Conservation (phyloP, 1,284 basidiomycete species). For the Coriolopsis trogii region DNA sequence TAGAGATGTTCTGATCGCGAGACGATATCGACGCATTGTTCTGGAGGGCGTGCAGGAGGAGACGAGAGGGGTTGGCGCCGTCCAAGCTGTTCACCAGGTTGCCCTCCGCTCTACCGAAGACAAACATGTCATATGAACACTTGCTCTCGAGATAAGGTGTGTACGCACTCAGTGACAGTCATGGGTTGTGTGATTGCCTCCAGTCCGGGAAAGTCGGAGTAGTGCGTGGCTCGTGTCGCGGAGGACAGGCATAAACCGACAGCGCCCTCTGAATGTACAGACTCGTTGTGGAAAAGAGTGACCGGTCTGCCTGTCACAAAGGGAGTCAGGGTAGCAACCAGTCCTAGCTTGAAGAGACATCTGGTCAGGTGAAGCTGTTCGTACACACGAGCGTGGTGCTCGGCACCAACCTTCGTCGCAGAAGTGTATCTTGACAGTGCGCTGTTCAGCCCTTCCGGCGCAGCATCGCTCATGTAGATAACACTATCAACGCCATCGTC, state of each 20-base stretch:
- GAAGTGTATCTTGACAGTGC: conserved; percentile 50
- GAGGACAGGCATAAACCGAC: conserved; percentile 56
- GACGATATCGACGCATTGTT: conserved; percentile 13
- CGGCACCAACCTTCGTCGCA: conserved; percentile 52
- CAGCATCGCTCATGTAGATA: conserved; percentile 64
- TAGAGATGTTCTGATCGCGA: conserved; percentile 5
- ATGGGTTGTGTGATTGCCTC: conserved; percentile 54
- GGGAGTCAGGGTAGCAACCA: conserved; percentile 80
- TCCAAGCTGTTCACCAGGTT: conserved; percentile 76
- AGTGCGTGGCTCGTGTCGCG: conserved; percentile 26
- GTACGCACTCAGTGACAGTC: conserved; percentile 56
- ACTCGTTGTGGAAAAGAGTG: conserved; percentile 69
- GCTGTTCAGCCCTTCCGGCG: conserved; percentile 62
- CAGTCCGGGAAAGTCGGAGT: conserved; percentile 56
- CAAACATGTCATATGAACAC: not conserved
- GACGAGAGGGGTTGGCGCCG: conserved; percentile 67
- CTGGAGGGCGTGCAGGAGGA: conserved; percentile 66
- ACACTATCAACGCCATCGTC: conserved; percentile 48
- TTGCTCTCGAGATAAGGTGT: not conserved
- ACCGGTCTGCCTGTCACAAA: conserved; percentile 84
- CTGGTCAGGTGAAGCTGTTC: not conserved
- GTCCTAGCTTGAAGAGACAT: conserved; percentile 60
- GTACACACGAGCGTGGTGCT: not conserved
- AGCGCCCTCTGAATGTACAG: conserved; percentile 67
- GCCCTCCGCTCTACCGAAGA: conserved; percentile 64